Evolutionary conservation across 768 basidiomycete species (phyloP).

Genomic region (Leccinum obscurum): DNA sequence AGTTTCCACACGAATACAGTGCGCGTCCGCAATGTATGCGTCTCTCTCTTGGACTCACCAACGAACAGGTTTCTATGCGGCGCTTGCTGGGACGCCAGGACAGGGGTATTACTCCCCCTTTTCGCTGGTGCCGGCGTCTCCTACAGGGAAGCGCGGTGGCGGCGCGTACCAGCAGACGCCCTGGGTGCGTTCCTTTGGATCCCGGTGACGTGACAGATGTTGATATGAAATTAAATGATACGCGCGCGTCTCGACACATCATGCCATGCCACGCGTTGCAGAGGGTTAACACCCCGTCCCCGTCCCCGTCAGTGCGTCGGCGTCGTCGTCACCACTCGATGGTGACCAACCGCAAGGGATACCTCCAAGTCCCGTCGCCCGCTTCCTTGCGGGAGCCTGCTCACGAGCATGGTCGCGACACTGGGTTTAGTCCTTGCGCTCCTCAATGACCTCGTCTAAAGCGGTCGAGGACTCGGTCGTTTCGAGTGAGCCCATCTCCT

Average conservation of each 20-base stretch:
- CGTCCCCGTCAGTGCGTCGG: background rate
- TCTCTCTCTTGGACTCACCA: background rate
- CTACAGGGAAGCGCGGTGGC: background rate
- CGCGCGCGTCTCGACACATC: background rate
- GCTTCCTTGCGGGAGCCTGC: background rate
- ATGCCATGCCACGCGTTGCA: background rate
- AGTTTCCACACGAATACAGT: constrained; percentile 28
- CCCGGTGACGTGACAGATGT: background rate
- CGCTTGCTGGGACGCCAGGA: constrained; percentile 21
- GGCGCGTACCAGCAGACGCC: background rate
- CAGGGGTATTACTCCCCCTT: constrained; percentile 13
- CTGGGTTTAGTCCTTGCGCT: background rate
- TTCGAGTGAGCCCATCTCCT: constrained; percentile 15
- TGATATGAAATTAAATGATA: background rate
- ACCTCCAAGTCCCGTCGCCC: constrained; percentile 22
- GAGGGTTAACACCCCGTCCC: constrained; percentile 1
- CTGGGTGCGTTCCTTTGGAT: background rate
- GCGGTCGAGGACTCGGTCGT: constrained; percentile 9
- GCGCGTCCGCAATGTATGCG: background rate
- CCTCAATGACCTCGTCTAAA: background rate
- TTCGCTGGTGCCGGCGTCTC: background rate
- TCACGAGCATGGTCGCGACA: background rate
- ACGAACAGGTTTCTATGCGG: constrained; percentile 23
- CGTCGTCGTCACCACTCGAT: background rate
- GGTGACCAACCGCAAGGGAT: constrained; percentile 2